Evolutionary conservation across 2,329 filamentous ascomycete genomes (phyloP), one percentile per base, ranked within the genome.

Genomic region (Trichoderma oligosporum): DNA sequence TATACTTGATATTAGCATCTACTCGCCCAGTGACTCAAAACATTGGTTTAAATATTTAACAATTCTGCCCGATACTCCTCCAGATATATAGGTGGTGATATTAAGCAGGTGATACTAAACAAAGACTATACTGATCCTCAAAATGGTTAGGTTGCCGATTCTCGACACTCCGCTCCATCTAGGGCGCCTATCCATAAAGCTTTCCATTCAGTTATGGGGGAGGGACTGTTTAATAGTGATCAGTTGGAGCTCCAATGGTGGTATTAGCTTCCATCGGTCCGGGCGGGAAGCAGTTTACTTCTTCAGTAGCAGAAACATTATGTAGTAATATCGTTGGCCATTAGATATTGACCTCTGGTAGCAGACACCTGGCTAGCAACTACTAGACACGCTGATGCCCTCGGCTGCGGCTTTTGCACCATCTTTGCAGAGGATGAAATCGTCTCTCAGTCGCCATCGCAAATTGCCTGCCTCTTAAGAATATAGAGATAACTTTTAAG

Each of bases 281-380:
- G 66, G 33, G 67, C 62, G 18, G 63, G 72, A 58, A 68, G 64
- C 41, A 62, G 63, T 61, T 54, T 72, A 51, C 67, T 70, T 54
- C 62, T 73, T 44, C 70, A 70, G 18, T 67, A 69, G 63, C 69
- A 71, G 61, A 71, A 51, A n/a, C n/a, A n/a, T n/a, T n/a, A n/a
- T n/a, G n/a, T n/a, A n/a, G n/a, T n/a, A n/a, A n/a, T n/a, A n/a
- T n/a, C n/a, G n/a, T n/a, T n/a, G n/a, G n/a, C n/a, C n/a, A n/a
- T n/a, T n/a, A n/a, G n/a, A n/a, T n/a, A n/a, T n/a, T n/a, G n/a
- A n/a, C n/a, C n/a, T n/a, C n/a, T n/a, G n/a, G n/a, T n/a, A n/a
- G n/a, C n/a, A n/a, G n/a, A n/a, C n/a, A n/a, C n/a, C n/a, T n/a
- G n/a, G n/a, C n/a, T n/a, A n/a, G n/a, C n/a, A n/a, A n/a, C n/a